These are phyloP conservation scores for Lactarius psammicola DNA, from an alignment of 768 basidiomycete genomes.

Conservation along the genomic window DNA sequence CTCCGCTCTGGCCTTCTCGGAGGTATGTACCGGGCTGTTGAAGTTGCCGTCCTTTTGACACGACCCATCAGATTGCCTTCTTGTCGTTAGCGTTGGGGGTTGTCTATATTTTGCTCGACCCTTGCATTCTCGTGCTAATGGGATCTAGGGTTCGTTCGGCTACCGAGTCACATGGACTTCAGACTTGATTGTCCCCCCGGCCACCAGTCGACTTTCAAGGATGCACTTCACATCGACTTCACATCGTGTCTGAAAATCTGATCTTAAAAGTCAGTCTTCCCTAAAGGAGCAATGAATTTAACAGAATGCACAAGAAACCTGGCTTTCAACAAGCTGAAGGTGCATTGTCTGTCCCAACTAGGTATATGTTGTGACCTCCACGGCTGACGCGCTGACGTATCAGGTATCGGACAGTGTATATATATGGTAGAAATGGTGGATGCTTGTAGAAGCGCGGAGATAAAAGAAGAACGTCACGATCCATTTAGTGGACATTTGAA, in stretches of 20 bases:
- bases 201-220: conserved; percentile 49
- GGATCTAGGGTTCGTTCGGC: conserved; percentile 47
- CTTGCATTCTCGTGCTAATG: background rate
- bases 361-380: background rate
- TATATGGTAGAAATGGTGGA: conserved; percentile 35
- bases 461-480: conserved; percentile 30
- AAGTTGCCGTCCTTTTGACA: background rate
- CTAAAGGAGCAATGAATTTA: conserved; percentile 41
- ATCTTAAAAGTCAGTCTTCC: conserved; percentile 41
- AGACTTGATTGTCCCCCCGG: conserved; percentile 42
- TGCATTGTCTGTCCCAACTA: conserved; percentile 26
- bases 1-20: conserved; percentile 60
- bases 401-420: conserved; percentile 23
- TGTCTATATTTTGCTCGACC: no score
- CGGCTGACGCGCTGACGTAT: background rate
- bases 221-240: conserved; percentile 52
- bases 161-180: conserved; percentile 50
- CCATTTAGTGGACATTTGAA: conserved; percentile 28
- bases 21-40: conserved; percentile 40
- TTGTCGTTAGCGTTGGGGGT: conserved; percentile 53
- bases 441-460: conserved; percentile 21
- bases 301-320: conserved; percentile 37
- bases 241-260: conserved; percentile 41
- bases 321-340: conserved; percentile 47
- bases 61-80: conserved; percentile 45